Evolutionary conservation across 257 asterid species (phyloP).

Genomic region (Gentiana macrophylla): DNA sequence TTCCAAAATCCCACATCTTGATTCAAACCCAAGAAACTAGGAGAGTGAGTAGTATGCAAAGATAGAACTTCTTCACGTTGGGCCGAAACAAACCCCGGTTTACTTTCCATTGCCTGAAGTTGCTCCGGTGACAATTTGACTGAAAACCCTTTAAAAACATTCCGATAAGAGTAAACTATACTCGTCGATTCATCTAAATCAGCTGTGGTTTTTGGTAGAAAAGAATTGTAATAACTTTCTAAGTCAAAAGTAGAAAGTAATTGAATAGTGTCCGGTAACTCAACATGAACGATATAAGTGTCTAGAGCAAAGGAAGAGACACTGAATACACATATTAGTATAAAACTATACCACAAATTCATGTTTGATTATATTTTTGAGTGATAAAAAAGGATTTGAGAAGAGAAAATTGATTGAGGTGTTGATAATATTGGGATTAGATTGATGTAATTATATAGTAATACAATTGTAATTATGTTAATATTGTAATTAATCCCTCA

Average conservation of each 20-base stretch:
- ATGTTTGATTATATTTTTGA: background rate
- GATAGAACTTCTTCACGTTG: background rate
- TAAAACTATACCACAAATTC: background rate
- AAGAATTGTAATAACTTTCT: conserved; percentile 23
- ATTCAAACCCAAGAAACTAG: conserved; percentile 12
- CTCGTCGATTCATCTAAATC: conserved; percentile 3
- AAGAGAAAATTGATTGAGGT: too few relatives aligned
- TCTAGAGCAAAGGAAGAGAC: background rate
- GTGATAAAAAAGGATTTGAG: too few relatives aligned
- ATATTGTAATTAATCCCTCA: too few relatives aligned
- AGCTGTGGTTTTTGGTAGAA: conserved; percentile 11
- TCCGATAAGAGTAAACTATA: conserved; percentile 5
- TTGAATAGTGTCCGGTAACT: background rate
- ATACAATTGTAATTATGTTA: too few relatives aligned
- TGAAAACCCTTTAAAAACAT: conserved; percentile 19
- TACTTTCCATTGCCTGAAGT: conserved; percentile 12
- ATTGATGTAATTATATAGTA: too few relatives aligned
- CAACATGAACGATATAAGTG: conserved; percentile 29
- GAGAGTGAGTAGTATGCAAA: background rate
- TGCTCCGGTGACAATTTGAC: conserved; percentile 15
- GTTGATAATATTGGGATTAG: too few relatives aligned
- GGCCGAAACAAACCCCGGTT: conserved; percentile 17
- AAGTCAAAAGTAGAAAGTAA: conserved; percentile 1
- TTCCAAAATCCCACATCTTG: background rate
- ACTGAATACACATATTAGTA: background rate